Evolutionary conservation across 116 monocot genomes (phyloP).

Genomic region (Posidonia oceanica): DNA sequence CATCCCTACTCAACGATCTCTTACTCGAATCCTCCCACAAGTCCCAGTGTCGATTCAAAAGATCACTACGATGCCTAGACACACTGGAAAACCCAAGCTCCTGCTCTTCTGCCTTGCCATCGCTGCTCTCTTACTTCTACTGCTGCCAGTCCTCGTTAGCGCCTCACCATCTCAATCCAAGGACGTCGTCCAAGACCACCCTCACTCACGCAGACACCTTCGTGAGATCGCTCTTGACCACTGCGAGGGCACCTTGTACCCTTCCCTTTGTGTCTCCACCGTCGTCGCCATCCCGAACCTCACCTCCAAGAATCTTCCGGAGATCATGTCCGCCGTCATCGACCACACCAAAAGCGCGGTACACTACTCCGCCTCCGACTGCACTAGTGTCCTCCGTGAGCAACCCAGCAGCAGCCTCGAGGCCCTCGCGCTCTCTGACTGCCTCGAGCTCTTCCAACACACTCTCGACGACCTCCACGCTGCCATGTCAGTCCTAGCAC

Average conservation of each 20-base stretch:
- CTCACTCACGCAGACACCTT: background rate
- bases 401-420: conserved; percentile 8
- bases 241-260: conserved; percentile 46
- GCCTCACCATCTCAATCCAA: too few relatives aligned
- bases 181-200: too few relatives aligned
- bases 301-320: conserved; percentile 21
- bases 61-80: too few relatives aligned
- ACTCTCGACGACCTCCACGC: conserved; percentile 31
- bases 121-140: too few relatives aligned
- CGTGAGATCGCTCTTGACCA: conserved; percentile 5
- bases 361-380: conserved; percentile 18
- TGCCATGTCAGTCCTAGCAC: conserved; percentile 15
- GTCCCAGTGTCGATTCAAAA: too few relatives aligned
- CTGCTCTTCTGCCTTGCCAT: too few relatives aligned
- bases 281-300: conserved; percentile 25
- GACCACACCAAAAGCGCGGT: conserved; percentile 23
- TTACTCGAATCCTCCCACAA: too few relatives aligned
- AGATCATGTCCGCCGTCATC: conserved; percentile 34
- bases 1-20: too few relatives aligned
- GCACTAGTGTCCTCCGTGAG: conserved; percentile 17
- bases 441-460: conserved; percentile 40
- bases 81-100: too few relatives aligned
- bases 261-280: conserved; percentile 33
- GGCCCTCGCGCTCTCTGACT: conserved; percentile 37
- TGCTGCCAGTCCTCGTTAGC: too few relatives aligned